Evolutionary conservation across 768 basidiomycete species (phyloP).

Genomic region (Phaffia australis): DNA sequence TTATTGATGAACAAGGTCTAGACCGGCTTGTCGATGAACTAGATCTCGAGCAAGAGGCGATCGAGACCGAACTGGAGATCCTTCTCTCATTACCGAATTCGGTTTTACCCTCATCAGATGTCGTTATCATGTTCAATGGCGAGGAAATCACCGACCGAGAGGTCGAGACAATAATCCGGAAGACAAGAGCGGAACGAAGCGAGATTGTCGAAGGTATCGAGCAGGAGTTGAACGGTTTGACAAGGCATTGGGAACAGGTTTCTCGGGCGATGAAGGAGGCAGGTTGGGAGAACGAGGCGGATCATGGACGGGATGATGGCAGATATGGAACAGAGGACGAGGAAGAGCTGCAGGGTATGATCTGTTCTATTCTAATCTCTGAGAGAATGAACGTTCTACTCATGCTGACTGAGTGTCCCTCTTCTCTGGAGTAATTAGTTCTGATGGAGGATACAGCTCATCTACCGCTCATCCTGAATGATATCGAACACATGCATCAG

Average conservation of each 20-base stretch:
- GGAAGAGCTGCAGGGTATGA: conserved; percentile 7
- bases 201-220: conserved; percentile 4
- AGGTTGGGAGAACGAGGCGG: too few species aligned
- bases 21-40: conserved; percentile 8
- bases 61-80: conserved; percentile 8
- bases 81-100: conserved; percentile 6
- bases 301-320: too few species aligned
- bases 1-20: conserved; percentile 10
- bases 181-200: neutral
- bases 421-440: neutral
- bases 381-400: neutral
- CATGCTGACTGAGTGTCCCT: neutral
- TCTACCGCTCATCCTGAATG: neutral
- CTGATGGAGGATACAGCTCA: conserved; percentile 14
- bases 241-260: conserved; percentile 12
- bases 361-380: neutral
- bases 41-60: conserved; percentile 12
- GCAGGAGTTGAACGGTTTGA: conserved; percentile 5
- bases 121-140: neutral
- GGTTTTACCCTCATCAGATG: neutral
- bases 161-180: neutral
- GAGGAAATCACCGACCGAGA: neutral
- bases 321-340: neutral
- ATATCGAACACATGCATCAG: neutral
- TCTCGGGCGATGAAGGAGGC: conserved; percentile 3